Evolutionary conservation across 129 eudicot genomes (phyloP).

Genomic region (Tagetes erecta): DNA sequence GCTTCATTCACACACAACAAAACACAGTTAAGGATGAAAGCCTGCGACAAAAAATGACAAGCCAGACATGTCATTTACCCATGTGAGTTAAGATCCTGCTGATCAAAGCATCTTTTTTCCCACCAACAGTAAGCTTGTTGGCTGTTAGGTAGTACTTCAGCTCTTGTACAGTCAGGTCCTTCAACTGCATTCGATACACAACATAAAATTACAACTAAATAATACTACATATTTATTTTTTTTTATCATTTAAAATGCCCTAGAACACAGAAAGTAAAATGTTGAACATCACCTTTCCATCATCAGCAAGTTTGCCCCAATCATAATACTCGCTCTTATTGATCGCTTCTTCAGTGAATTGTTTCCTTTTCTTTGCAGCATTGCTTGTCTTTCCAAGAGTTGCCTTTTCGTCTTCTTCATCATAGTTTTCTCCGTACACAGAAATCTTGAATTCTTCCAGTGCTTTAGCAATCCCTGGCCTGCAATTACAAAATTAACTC

Average conservation of each 20-base stretch:
- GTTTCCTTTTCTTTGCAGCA: slow-evolving; percentile 56
- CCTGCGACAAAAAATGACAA: not conserved
- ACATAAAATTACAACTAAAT: not conserved
- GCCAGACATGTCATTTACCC: slow-evolving; percentile 55
- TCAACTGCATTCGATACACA: slow-evolving; percentile 57
- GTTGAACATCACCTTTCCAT: slow-evolving; percentile 61
- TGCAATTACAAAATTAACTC: slow-evolving; percentile 29
- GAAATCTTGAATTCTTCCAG: slow-evolving; percentile 89
- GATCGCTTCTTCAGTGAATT: slow-evolving; percentile 54
- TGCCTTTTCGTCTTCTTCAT: slow-evolving; percentile 43
- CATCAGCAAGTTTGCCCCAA: slow-evolving; percentile 91
- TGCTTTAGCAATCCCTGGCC: slow-evolving; percentile 85
- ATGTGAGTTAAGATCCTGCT: slow-evolving; percentile 78
- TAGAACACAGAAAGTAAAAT: not conserved
- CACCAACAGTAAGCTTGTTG: slow-evolving; percentile 68
- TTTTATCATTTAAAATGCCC: not conserved
- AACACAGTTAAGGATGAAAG: not conserved
- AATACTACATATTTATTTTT: not conserved
- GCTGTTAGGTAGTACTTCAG: slow-evolving; percentile 69
- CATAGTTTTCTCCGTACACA: slow-evolving; percentile 73
- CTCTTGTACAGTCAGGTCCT: slow-evolving; percentile 75
- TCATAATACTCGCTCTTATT: slow-evolving; percentile 61
- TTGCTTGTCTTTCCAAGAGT: slow-evolving; percentile 37
- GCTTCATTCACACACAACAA: not conserved
- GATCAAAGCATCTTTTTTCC: slow-evolving; percentile 72